Evolutionary conservation across 306 rosid genomes (phyloP).

Genomic region (Dalbergia cochinchinensis): DNA sequence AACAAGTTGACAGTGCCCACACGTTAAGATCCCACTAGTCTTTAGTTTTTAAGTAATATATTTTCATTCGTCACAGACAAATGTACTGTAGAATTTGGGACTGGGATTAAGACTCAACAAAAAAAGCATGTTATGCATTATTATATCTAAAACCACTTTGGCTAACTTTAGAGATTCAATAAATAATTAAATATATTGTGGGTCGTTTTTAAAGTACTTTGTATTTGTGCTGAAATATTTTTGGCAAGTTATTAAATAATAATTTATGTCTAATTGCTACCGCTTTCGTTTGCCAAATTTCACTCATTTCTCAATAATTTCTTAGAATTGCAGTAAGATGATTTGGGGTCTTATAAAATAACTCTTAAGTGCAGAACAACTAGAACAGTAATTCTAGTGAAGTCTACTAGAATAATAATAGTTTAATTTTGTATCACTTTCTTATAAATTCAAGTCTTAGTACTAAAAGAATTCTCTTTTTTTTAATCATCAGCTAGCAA

Average conservation of each 20-base stretch:
- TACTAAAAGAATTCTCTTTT: neutral
- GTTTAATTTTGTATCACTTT: neutral
- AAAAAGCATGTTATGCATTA: conserved; percentile 10
- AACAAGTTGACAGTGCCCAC: conserved; percentile 16
- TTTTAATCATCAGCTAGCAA: neutral
- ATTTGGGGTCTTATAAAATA: neutral
- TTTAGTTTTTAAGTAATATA: neutral
- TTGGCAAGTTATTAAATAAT: neutral
- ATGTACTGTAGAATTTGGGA: neutral
- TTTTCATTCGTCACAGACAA: neutral
- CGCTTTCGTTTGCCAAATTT: neutral
- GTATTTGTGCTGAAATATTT: neutral
- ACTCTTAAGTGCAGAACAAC: too few species aligned
- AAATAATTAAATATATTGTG: neutral
- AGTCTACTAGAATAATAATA: too few species aligned
- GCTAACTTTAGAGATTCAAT: neutral
- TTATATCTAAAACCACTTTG: neutral
- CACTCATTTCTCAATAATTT: neutral
- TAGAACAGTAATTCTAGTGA: too few species aligned
- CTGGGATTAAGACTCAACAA: conserved; percentile 24
- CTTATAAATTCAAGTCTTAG: neutral
- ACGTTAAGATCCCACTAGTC: conserved; percentile 30
- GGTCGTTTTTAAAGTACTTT: neutral
- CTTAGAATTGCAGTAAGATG: too few species aligned
- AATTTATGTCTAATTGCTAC: neutral